Conservation (phyloP, 129 eudicot species). For the Pseudognaphalium luteoalbum region DNA sequence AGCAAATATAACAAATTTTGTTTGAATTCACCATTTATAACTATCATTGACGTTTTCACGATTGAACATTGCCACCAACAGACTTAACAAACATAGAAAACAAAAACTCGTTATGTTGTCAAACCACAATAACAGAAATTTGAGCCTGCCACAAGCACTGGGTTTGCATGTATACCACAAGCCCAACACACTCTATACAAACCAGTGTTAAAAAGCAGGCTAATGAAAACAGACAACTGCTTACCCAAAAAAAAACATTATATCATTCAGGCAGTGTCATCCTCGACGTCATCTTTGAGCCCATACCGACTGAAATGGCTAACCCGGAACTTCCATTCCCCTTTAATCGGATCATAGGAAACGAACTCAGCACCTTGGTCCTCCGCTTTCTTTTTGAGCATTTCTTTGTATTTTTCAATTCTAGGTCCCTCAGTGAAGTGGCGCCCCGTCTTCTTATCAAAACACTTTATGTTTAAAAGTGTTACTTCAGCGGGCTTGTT, state of each 20-base stretch:
- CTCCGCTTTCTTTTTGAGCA: slow-evolving; percentile 79
- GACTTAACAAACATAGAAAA: slow-evolving; percentile 6
- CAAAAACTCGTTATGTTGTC: slow-evolving; percentile 11
- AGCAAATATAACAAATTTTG: background rate
- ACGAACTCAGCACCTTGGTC: slow-evolving; percentile 98
- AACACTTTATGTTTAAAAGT: slow-evolving; percentile 80
- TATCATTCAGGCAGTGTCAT: slow-evolving; percentile 14
- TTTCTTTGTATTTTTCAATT: slow-evolving; percentile 80
- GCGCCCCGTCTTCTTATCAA: slow-evolving; percentile 74
- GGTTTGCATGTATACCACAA: slow-evolving; percentile 23
- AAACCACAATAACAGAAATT: slow-evolving; percentile 34
- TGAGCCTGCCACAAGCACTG: slow-evolving; percentile 26
- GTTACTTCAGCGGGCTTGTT: slow-evolving; percentile 97
- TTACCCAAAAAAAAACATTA: background rate
- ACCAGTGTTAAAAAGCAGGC: slow-evolving; percentile 27
- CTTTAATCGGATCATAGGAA: slow-evolving; percentile 75
- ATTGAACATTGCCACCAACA: background rate
- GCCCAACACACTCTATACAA: slow-evolving; percentile 11
- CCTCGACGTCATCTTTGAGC: slow-evolving; percentile 32
- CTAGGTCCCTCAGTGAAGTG: slow-evolving; percentile 73
- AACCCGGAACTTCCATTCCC: slow-evolving; percentile 96
- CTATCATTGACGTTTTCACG: background rate
- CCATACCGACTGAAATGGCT: slow-evolving; percentile 76
- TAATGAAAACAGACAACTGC: background rate
- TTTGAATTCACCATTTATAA: background rate